Conservation (phyloP, 345 rosid genomes). For the Kernera saxatilis region DNA sequence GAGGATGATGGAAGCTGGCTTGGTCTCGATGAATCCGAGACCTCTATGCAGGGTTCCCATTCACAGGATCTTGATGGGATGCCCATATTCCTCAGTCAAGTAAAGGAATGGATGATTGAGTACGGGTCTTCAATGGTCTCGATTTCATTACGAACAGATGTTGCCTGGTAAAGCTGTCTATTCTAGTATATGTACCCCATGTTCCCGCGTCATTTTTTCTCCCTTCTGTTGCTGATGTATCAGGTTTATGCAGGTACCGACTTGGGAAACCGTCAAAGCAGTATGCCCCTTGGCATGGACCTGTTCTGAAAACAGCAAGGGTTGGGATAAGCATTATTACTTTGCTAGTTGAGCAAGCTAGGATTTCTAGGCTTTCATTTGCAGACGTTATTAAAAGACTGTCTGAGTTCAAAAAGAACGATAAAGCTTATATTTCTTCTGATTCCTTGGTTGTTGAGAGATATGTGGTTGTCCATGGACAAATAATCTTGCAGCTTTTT, state of each 20-base stretch:
- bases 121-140: conserved; percentile 56
- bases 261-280: conserved; percentile 84
- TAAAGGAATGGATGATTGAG: conserved; percentile 94
- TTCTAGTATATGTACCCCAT: not conserved
- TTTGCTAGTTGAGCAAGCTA: conserved; percentile 54
- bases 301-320: conserved; percentile 66
- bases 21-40: conserved; percentile 39
- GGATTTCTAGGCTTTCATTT: conserved; percentile 63
- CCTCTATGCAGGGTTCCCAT: conserved; percentile 32
- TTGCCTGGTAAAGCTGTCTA: conserved; percentile 68
- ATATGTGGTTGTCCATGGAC: conserved; percentile 81
- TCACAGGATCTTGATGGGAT: conserved; percentile 37
- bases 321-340: conserved; percentile 58
- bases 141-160: conserved; percentile 67
- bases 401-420: conserved; percentile 42
- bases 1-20: conserved; percentile 61
- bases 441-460: conserved; percentile 50
- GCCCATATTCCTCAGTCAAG: conserved; percentile 59
- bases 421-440: conserved; percentile 57
- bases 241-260: conserved; percentile 57
- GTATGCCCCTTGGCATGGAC: conserved; percentile 71
- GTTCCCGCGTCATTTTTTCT: not conserved
- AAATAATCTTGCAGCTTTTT: conserved; percentile 67
- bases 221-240: conserved; percentile 12
- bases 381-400: conserved; percentile 47